Percentiles rank a stretch among this genome's conserved stretches.
phyloP scores from a whole-genome alignment of 805 yeast species.

The Ogataea neopini region DNA sequence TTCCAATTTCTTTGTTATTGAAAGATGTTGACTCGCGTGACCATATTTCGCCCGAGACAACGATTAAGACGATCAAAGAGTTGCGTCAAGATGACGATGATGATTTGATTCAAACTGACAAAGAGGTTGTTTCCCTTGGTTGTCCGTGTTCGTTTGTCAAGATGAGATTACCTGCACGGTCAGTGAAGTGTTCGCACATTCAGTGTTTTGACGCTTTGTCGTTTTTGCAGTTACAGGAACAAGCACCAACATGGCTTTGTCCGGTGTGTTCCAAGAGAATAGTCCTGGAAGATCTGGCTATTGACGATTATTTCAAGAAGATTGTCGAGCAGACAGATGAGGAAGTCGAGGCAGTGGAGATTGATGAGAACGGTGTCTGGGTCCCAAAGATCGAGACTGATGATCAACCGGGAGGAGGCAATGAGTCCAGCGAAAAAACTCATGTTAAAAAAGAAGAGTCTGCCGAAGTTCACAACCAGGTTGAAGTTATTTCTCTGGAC shows the following conservation, averaged over 20 bases:
- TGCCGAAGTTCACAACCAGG: neutral
- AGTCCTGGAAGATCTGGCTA: slow-evolving; percentile 56
- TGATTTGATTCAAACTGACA: slow-evolving; percentile 69
- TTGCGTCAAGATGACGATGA: slow-evolving; percentile 50
- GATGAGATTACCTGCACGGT: slow-evolving; percentile 71
- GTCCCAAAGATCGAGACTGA: slow-evolving; percentile 29
- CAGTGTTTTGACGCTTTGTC: slow-evolving; percentile 86
- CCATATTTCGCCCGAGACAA: slow-evolving; percentile 50
- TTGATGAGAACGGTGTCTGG: slow-evolving; percentile 80
- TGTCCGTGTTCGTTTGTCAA: slow-evolving; percentile 79
- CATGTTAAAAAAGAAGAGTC: neutral
- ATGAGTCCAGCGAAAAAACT: neutral
- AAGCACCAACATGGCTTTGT: slow-evolving; percentile 84
- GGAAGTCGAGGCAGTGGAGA: slow-evolving; percentile 63
- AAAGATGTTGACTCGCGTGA: slow-evolving; percentile 44
- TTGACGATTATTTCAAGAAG: slow-evolving; percentile 72
- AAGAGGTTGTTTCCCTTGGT: slow-evolving; percentile 61
- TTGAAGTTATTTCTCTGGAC: slow-evolving; percentile 8
- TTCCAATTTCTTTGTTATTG: slow-evolving; percentile 44
- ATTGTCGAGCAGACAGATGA: slow-evolving; percentile 55
- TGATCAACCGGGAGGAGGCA: neutral
- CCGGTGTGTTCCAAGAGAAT: slow-evolving; percentile 71
- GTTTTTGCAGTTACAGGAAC: slow-evolving; percentile 72
- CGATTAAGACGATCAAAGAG: slow-evolving; percentile 38
- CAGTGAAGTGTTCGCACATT: slow-evolving; percentile 71